A percentile compares a stretch with the other conserved stretches of the same genome.
phyloP scores from a whole-genome alignment of 257 asterid species.

The Plantago ovata region DNA sequence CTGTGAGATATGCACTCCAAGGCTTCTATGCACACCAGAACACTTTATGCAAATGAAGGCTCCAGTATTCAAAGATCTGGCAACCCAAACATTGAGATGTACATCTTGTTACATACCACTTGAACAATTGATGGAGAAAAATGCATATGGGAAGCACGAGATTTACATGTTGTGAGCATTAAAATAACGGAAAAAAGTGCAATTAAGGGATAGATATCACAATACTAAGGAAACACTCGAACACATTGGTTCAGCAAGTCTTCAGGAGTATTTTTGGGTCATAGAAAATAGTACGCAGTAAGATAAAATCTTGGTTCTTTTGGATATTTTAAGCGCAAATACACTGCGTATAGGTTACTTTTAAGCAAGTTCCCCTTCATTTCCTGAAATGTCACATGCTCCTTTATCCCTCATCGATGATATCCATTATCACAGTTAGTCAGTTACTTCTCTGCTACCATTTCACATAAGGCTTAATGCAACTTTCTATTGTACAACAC shows the following conservation, averaged over 20 bases:
- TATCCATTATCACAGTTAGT: no score
- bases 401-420: no score
- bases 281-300: no score
- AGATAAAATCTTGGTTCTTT: not conserved
- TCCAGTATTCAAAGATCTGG: conserved; percentile 72
- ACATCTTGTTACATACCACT: not conserved
- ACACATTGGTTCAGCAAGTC: not conserved
- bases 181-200: not conserved
- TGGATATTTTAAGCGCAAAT: no score
- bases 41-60: conserved; percentile 90
- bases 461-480: not conserved
- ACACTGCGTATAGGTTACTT: no score
- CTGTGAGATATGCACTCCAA: conserved; percentile 93
- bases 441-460: no score
- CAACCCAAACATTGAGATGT: conserved; percentile 22
- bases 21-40: conserved; percentile 92
- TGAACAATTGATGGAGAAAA: not conserved
- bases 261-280: not conserved
- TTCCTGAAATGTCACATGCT: no score
- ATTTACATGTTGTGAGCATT: no score
- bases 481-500: not conserved
- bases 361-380: no score
- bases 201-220: not conserved
- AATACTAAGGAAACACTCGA: not conserved
- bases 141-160: no score